Evolutionary conservation across 257 asterid species (phyloP), one percentile per base, ranked within the genome.

Genomic region (Paulownia fortunei): DNA sequence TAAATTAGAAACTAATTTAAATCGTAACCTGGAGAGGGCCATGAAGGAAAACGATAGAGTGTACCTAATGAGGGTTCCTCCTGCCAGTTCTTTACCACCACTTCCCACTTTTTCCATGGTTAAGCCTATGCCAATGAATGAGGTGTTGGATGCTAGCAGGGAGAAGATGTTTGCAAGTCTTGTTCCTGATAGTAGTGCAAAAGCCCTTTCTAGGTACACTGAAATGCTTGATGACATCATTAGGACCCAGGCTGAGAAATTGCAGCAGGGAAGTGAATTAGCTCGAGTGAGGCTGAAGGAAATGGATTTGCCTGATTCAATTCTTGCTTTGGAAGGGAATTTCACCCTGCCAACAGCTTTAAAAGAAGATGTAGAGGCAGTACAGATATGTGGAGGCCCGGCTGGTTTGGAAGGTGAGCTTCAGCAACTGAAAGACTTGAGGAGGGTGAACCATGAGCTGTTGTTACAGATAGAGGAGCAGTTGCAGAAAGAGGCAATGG

Each of bases 231-330:
- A 96, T 87, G 93, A 90, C 60, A 77, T 96, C 82, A 93, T 87
- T 58, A 88, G 99, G 88, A 86, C 90, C 55, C 99, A 93, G 83
- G 98, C 99, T 77, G 99, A 96, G 91, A 93, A 91, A 76, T 87
- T 96, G 86, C 99, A 92, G 86, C 97, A 90, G 85, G 99, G 98
- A 79, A 96, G 99, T 86, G 99, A 96, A 83, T 84, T 96, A 72
- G 99, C 99, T 66, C 92, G 98, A 34, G 97, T 93, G 83, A 96
- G 96, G 81, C 89, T 96, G 65, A 96, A 84, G 84, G 99, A 96
- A 86, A 93, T 96, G 98, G 99, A 89, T 80, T 86, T 96, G 76
- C 99, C 99, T 34, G 97, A 96, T 86, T 90, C 99, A 10, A 83
- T 96, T 83, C 94, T 92, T 83, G 87, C 99, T 55, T 72, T 96